Base-by-base conservation (phyloP, 768 basidiomycete species). In the Suillus fuscotomentosus region DNA sequence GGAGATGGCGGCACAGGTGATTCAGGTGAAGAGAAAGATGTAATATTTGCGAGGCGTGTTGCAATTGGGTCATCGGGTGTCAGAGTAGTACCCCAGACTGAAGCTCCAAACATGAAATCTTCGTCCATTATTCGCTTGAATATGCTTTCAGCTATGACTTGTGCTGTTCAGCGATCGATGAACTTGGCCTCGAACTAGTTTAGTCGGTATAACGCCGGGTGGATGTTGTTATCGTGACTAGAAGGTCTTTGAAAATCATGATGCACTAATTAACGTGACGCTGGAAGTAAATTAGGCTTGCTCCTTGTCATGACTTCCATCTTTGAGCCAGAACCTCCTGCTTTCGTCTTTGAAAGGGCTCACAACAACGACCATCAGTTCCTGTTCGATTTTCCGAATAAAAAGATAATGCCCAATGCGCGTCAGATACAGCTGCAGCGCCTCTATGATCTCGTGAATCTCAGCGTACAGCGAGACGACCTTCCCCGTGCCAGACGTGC, bases 401-500 rank as follows among this genome's bases (percentile, higher is more conserved):
- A 82, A 10, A 84, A 82, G 67, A 71, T 70, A 24, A 82, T 86
- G 61, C 74, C 72, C 13, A 86, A 86, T 2, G 77, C 87, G 45
- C 83, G 92, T 38, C 89, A 86, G 75, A 78, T 88, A 5, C 92
- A 94, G 72, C 81, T 94, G 54, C 84, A 88, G 47, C 87, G 90
- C 27, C 78, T 95, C 2, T 86, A 86, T 71, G 93, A 95, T 76
- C 70, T 94, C 17, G 75, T 95, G 31, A 86, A 93, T 54, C 76
- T 94, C 47, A 87, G 81, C 68, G 78, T 94, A 38, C 89, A 91
- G 53, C 84, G 87, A 20, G 80, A 82, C 51, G 90, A 95, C 74
- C 76, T 85, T 62, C 70, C 72, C 51, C 82, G 88, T 47, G 93
- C 94, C 31, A 82, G 77, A 62, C 81, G 84, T 65, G 88, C 88